These are phyloP conservation scores for Emydomyces testavorans DNA, from an alignment of 2,329 filamentous ascomycete species.

Conservation along the genomic window DNA sequence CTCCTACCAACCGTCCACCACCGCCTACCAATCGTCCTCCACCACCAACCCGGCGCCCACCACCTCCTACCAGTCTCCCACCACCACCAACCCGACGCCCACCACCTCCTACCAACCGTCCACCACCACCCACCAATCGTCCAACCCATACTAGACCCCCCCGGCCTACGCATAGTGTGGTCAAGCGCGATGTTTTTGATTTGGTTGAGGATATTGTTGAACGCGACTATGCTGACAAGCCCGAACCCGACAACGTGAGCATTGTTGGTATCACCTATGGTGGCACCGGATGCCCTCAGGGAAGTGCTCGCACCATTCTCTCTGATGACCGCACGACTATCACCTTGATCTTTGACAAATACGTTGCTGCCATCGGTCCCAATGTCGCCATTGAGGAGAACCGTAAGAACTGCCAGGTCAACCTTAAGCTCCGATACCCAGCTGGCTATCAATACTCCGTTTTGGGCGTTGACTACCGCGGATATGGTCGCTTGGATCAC, in stretches of 20 bases:
- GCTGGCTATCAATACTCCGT: slow-evolving; percentile 14
- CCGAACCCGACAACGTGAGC: slow-evolving; percentile 7
- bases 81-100: background rate
- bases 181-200: slow-evolving; percentile 2
- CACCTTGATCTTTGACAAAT: slow-evolving; percentile 12
- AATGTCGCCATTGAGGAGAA: slow-evolving; percentile 5
- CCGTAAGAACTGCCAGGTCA: slow-evolving; percentile 15
- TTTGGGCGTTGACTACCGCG: slow-evolving; percentile 12
- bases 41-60: background rate
- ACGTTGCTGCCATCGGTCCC: slow-evolving; percentile 9
- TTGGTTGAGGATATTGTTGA: slow-evolving; percentile 2
- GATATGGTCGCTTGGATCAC: slow-evolving; percentile 8
- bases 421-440: slow-evolving; percentile 15
- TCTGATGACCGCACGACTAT: slow-evolving; percentile 12
- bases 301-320: slow-evolving; percentile 8
- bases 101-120: background rate
- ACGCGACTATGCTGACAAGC: slow-evolving; percentile 1
- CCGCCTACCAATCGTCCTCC: too few relatives aligned
- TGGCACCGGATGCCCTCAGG: slow-evolving; percentile 13
- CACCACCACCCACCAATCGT: background rate
- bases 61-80: background rate
- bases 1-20: too few relatives aligned
- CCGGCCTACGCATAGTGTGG: background rate
- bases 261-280: slow-evolving; percentile 11
- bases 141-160: background rate